Conservation (phyloP, 164 flowering plant genomes). For the Cinnamomum chago region DNA sequence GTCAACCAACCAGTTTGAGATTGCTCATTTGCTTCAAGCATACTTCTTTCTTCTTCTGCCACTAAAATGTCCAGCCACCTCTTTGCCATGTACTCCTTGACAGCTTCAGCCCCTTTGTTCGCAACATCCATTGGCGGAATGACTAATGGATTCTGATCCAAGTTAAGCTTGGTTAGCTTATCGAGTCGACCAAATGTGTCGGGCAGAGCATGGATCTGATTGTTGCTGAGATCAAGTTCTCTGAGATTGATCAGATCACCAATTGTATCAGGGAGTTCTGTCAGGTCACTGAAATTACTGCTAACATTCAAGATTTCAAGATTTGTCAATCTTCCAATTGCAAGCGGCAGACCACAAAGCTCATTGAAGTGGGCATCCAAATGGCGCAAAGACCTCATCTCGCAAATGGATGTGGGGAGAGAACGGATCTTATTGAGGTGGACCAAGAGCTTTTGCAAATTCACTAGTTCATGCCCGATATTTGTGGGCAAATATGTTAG, state of each 20-base stretch:
- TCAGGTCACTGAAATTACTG: constrained; percentile 79
- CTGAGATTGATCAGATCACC: constrained; percentile 76
- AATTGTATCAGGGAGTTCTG: constrained; percentile 75
- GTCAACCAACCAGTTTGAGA: constrained; percentile 57
- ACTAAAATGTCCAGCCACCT: constrained; percentile 66
- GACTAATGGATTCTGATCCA: constrained; percentile 81
- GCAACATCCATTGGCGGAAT: constrained; percentile 72
- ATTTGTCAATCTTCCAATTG: constrained; percentile 65
- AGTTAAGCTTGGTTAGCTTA: constrained; percentile 64
- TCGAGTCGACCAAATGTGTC: constrained; percentile 74
- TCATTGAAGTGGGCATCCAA: constrained; percentile 93
- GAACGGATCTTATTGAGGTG: constrained; percentile 75
- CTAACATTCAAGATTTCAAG: constrained; percentile 74
- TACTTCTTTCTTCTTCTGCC: constrained; percentile 64
- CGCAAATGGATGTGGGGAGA: constrained; percentile 82
- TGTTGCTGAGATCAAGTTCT: constrained; percentile 88
- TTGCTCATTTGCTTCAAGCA: constrained; percentile 27
- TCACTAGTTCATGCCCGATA: constrained; percentile 61
- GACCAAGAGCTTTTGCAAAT: constrained; percentile 56
- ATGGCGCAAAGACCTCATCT: constrained; percentile 63
- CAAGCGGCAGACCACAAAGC: constrained; percentile 70
- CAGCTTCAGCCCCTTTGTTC: constrained; percentile 69
- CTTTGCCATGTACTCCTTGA: constrained; percentile 74
- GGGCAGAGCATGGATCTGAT: constrained; percentile 84
- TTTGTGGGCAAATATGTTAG: constrained; percentile 83